These are phyloP conservation scores for Nymphaea thermarum DNA, from an alignment of 164 flowering plant species.

Conservation along the genomic window DNA sequence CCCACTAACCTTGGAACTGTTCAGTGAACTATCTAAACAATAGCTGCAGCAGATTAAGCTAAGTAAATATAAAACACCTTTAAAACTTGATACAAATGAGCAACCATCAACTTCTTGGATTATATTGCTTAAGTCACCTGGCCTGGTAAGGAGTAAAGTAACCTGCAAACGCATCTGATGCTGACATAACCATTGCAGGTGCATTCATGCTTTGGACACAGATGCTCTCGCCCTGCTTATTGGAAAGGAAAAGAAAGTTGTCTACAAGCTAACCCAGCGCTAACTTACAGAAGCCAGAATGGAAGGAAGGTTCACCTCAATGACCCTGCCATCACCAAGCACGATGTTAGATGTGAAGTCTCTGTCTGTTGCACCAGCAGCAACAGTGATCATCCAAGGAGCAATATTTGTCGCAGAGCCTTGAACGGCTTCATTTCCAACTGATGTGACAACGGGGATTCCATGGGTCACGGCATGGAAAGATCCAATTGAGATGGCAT, in stretches of 20 bases:
- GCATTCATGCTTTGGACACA: slow-evolving; percentile 26
- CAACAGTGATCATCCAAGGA: slow-evolving; percentile 79
- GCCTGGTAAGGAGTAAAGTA: slow-evolving; percentile 80
- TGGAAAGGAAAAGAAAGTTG: not conserved
- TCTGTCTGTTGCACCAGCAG: slow-evolving; percentile 72
- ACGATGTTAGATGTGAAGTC: slow-evolving; percentile 52
- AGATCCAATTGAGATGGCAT: slow-evolving; percentile 73
- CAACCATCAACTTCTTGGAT: not conserved
- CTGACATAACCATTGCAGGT: slow-evolving; percentile 43
- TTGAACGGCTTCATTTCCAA: slow-evolving; percentile 48
- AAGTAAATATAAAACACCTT: not conserved
- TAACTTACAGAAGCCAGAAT: not conserved
- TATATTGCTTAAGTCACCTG: slow-evolving; percentile 34
- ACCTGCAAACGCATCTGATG: slow-evolving; percentile 53
- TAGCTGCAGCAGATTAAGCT: slow-evolving; percentile 20
- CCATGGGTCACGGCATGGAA: slow-evolving; percentile 70
- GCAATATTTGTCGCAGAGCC: slow-evolving; percentile 73
- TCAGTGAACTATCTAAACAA: slow-evolving; percentile 72
- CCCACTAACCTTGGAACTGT: slow-evolving; percentile 42
- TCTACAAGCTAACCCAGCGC: not conserved
- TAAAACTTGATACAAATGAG: not conserved
- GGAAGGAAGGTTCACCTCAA: not conserved
- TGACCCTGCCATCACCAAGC: slow-evolving; percentile 22
- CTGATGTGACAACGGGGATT: slow-evolving; percentile 58
- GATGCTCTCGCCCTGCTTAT: slow-evolving; percentile 64